Conservation (phyloP, 163 green algal species). For the Scenedesmus sp. region DNA sequence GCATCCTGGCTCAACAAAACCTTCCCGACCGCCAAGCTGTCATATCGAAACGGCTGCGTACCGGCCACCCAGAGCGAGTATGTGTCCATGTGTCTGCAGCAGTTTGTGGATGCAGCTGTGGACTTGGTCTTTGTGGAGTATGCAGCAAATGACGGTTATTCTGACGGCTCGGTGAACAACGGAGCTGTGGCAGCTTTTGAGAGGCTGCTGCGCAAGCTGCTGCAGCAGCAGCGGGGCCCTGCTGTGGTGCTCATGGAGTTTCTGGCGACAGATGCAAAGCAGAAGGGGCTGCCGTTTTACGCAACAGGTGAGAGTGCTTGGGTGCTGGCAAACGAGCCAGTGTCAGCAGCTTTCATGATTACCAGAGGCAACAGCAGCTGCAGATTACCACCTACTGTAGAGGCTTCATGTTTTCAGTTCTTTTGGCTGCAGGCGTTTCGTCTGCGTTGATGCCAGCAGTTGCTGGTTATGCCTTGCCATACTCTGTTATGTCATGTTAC, state of each 20-base stretch:
- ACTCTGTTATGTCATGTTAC: no score
- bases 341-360: no score
- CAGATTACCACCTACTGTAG: no score
- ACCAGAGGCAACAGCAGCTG: no score
- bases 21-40: not conserved
- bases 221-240: constrained; percentile 53
- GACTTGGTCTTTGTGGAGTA: constrained; percentile 43
- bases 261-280: constrained; percentile 9
- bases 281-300: constrained; percentile 23
- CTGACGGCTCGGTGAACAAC: constrained; percentile 1
- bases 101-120: constrained; percentile 31
- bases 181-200: constrained; percentile 49
- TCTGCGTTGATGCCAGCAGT: not conserved
- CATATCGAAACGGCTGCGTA: constrained; percentile 27
- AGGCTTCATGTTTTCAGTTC: no score
- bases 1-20: not conserved
- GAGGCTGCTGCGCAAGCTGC: constrained; percentile 63
- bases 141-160: constrained; percentile 44
- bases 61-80: constrained; percentile 31
- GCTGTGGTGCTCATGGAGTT: constrained; percentile 63
- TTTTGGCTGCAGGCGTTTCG: no score
- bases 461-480: no score
- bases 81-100: constrained; percentile 32
- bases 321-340: no score
- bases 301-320: not conserved